Base-by-base conservation (phyloP, 441 rosid species). In the Breynia disticha region DNA sequence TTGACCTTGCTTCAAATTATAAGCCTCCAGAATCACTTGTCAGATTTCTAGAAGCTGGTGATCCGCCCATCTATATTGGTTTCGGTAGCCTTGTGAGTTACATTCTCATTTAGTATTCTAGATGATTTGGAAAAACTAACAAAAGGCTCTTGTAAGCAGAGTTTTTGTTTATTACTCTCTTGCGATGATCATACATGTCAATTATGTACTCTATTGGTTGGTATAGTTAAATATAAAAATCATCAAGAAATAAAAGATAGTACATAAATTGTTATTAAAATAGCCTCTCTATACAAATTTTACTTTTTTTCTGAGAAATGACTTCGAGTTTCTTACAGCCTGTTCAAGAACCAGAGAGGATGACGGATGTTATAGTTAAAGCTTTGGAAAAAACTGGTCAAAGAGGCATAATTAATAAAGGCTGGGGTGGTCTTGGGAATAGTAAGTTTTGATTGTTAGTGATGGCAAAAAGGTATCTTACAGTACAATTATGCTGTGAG, bases 351-450 rank as follows among this genome's bases (percentile, higher is more conserved):
- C 95, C 97, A 44, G 80, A 78, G 66, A 84, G 77, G 64, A 86
- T 86, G 90, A 90, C 89, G 49, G 82, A 81, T 57, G 70, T 78
- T 62, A 90, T 86, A 46, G 86, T 90, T 46, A 75, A 84, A 58
- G 95, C 90, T 48, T 68, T 90, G 66, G 81, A 78, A 57, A 62
- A 64, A 72, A 90, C 95, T 21, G 84, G 76, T 68, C 95, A 90
- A 72, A 78, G 97, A 76, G 97, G 95, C 66, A 84, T 90, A 71
- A 86, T 90, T 56, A 86, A 86, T 70, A 84, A 81, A 77, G 97
- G 97, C 49, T 90, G 97, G 95, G 95, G 97, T 65, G 97, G 97
- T 63, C 84, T 90, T 66, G 97, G 95, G 67, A 67, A 81, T 57
- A 67, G 95, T 89, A 70, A 59, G 87, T 79, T 61, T 19, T 42